Evolutionary conservation across 2,329 filamentous ascomycete species (phyloP), one percentile per base, ranked within the genome.

Genomic region (Tolypocladium sp.): DNA sequence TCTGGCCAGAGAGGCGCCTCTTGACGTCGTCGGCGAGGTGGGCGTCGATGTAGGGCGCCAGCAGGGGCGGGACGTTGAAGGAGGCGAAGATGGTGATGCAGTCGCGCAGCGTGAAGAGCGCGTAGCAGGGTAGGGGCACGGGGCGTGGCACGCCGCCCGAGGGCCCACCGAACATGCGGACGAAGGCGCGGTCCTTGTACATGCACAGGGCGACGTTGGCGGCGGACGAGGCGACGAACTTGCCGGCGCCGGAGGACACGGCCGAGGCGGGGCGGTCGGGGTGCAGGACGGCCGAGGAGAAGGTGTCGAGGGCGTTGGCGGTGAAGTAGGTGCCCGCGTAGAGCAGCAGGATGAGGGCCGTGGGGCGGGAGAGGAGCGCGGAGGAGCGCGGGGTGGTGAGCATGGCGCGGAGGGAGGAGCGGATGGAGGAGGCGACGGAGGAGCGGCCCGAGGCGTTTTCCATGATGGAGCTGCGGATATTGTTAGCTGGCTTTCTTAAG

Each of bases 301-400:
- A 73, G 0, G 93, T 97, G 76, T 97, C 93, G 70, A 96, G 85
- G 15, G 82, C 76, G 77, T 97, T 97, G 63, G 93, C 92, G 1
- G 90, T 91, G 15, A 94, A 77, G 77, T 97, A 97, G 60, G 93
- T 97, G 64, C 90, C 88, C 62, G 87, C 90, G 79, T 97, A 97
- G 51, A 96, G 79, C 74, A 84, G 77, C 74, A 84, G 82, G 70
- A 92, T 87, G 64, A 91, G 80, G 53, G 77, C 83, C 66, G 89
- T 88, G 1, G 89, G 88, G 60, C 83, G 84, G 56, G 84, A 84
- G 69, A 85, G 73, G 63, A 91, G 67, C 66, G 89, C 78, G 27
- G 46, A 51, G 30, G 73, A 67, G 60, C 86, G 85, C 0, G 89
- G 89, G 10, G 77, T 80, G n/a, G 77, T 65, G 59, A 89, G 55